phyloP scores from a whole-genome alignment of 2,329 filamentous ascomycete species.

The Sporothrix luriei region DNA sequence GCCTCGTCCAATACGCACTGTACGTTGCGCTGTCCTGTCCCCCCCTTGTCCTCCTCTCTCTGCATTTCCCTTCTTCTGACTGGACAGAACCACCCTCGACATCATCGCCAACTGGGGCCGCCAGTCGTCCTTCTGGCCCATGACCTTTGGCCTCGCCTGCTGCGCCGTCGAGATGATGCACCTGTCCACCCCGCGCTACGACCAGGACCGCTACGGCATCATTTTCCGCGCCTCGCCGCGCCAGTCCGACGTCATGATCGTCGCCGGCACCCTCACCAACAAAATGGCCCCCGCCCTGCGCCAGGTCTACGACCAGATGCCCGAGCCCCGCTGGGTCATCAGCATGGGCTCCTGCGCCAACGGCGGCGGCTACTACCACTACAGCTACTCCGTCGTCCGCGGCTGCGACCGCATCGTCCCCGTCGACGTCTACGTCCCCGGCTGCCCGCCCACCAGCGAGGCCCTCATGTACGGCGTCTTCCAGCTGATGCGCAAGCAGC shows the following conservation, averaged over 20 bases:
- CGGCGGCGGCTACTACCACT: conserved; percentile 74
- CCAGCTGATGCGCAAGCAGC: conserved; percentile 70
- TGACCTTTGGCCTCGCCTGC: conserved; percentile 87
- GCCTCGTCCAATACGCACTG: conserved; percentile 82
- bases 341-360: conserved; percentile 73
- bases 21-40: conserved; percentile 52
- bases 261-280: conserved; percentile 89
- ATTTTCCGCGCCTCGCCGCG: conserved; percentile 88
- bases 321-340: conserved; percentile 80
- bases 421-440: conserved; percentile 69
- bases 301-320: conserved; percentile 95
- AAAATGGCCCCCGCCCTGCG: conserved; percentile 92
- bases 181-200: conserved; percentile 82
- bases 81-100: conserved; percentile 71
- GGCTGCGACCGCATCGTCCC: conserved; percentile 68
- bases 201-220: conserved; percentile 84
- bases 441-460: conserved; percentile 58
- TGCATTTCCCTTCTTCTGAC: not conserved
- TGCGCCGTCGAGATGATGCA: conserved; percentile 95
- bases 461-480: conserved; percentile 61
- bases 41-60: not conserved
- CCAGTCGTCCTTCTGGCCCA: conserved; percentile 82
- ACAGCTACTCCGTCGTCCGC: conserved; percentile 67
- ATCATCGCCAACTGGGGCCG: conserved; percentile 81
- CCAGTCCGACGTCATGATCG: conserved; percentile 91